Evolutionary conservation across 2,329 filamentous ascomycete species (phyloP).

Genomic region (Graphilbum ipis-grandicollis): DNA sequence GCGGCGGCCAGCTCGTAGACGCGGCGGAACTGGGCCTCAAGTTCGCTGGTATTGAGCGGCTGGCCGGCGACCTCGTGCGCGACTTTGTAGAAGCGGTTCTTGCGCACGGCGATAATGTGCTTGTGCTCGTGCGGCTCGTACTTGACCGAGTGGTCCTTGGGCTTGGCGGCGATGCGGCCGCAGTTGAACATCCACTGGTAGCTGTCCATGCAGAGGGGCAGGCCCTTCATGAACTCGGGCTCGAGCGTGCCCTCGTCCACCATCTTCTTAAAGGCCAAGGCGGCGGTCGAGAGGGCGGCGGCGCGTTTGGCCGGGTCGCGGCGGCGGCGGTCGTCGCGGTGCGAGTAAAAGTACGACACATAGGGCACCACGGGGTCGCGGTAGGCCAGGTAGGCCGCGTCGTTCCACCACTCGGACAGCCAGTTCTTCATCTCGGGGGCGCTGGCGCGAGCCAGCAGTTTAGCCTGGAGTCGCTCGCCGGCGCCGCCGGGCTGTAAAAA

Average conservation of each 20-base stretch:
- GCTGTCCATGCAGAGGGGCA: slow-evolving; percentile 95
- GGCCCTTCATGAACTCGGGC: slow-evolving; percentile 97
- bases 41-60: slow-evolving; percentile 74
- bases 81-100: slow-evolving; percentile 97
- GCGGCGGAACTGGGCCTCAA: slow-evolving; percentile 75
- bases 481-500: slow-evolving; percentile 78
- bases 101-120: slow-evolving; percentile 78
- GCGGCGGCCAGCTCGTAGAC: slow-evolving; percentile 56
- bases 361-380: slow-evolving; percentile 94
- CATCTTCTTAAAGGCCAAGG: slow-evolving; percentile 85
- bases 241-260: slow-evolving; percentile 72
- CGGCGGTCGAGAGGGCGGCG: slow-evolving; percentile 71
- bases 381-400: slow-evolving; percentile 80
- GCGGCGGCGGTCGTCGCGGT: slow-evolving; percentile 78
- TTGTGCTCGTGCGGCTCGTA: slow-evolving; percentile 53
- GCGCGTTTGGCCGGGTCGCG: slow-evolving; percentile 84
- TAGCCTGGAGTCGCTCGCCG: slow-evolving; percentile 73
- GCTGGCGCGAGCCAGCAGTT: slow-evolving; percentile 61
- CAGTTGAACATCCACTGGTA: slow-evolving; percentile 99
- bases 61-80: slow-evolving; percentile 63
- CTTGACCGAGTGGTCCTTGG: slow-evolving; percentile 70
- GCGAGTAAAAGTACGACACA: slow-evolving; percentile 98
- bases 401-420: slow-evolving; percentile 98
- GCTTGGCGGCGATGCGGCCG: slow-evolving; percentile 67
- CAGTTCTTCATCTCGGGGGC: slow-evolving; percentile 79